Percentiles rank a stretch among this genome's conserved stretches.
Evolutionary conservation across 257 asterid genomes (phyloP).

Genomic region (Anisodus acutangulus): DNA sequence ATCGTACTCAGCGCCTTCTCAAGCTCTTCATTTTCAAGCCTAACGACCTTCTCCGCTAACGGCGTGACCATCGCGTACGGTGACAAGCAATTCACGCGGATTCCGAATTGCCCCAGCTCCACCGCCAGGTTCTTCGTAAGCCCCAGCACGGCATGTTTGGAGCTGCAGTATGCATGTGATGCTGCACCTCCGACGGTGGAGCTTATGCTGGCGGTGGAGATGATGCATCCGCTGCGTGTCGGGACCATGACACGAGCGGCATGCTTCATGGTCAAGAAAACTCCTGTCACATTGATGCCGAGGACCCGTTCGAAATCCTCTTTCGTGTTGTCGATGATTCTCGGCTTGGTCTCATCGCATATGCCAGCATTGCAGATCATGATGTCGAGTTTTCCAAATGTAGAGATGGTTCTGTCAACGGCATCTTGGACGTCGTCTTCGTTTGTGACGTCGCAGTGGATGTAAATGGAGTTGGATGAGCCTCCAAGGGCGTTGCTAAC

Average conservation of each 20-base stretch:
- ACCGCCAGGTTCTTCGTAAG: slow-evolving; percentile 55
- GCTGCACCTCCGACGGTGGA: slow-evolving; percentile 45
- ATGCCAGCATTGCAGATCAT: slow-evolving; percentile 68
- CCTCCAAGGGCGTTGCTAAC: slow-evolving; percentile 39
- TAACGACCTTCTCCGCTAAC: slow-evolving; percentile 34
- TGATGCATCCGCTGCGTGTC: slow-evolving; percentile 47
- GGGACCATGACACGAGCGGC: slow-evolving; percentile 65
- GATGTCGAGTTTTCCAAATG: slow-evolving; percentile 62
- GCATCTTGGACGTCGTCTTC: slow-evolving; percentile 52
- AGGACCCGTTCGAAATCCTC: slow-evolving; percentile 55
- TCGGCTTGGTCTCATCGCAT: slow-evolving; percentile 32
- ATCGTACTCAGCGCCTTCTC: slow-evolving; percentile 28
- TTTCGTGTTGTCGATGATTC: slow-evolving; percentile 34
- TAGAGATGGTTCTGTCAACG: slow-evolving; percentile 44
- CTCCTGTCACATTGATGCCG: slow-evolving; percentile 50
- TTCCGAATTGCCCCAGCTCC: slow-evolving; percentile 57
- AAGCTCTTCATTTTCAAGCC: slow-evolving; percentile 41
- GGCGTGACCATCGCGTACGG: slow-evolving; percentile 52
- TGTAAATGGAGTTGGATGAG: slow-evolving; percentile 40
- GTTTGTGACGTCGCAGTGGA: slow-evolving; percentile 58
- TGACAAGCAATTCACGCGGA: slow-evolving; percentile 60
- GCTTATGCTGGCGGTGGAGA: slow-evolving; percentile 50
- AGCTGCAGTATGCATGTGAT: slow-evolving; percentile 54
- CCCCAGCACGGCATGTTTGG: slow-evolving; percentile 64
- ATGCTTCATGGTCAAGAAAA: slow-evolving; percentile 61